Base-by-base conservation (phyloP, 2,329 filamentous ascomycete genomes). In the Xylaria sp. region DNA sequence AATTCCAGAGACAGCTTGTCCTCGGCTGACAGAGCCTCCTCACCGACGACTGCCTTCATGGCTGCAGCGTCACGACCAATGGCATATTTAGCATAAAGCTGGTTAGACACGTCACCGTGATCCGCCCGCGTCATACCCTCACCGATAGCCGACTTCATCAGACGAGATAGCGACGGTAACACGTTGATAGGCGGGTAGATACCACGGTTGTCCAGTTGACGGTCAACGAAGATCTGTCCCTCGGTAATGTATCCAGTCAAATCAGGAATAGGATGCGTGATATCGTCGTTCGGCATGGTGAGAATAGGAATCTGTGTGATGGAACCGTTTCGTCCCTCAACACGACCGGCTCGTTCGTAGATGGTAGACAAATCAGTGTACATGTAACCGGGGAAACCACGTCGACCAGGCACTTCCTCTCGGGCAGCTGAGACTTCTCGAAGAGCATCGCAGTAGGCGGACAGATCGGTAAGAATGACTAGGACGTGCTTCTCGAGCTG, bases 371-470 rank as follows among this genome's bases (percentile, higher is more conserved):
- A 91, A 88, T 99, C 96, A 71, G 95, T 99, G 85, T 99, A 99
- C 95, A 99, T 99, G 87, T 99, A 99, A 92, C 95, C 95, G 57
- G 95, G 95, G 84, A 95, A 99, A 87, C 95, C 95, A 89, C 95
- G 94, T 79, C 95, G 94, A 85, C 95, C 95, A 42, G 95, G 95
- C 45, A 99, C 95, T 89, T 99, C 95, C 86, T 99, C 95, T 83
- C 95, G 89, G 56, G 95, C 95, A 57, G 95, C 94, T 14, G 95
- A 99, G 53, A 99, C 95, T 82, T 99, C 95, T 87, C 95, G 95
- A 69, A 99, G 90, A 69, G 95, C 96, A 79, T 99, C 95, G 79
- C 96, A 99, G 86, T 99, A 99, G 52, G 95, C 93, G 1, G 95
- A 95, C 72, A 99, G 83, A 86, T 99, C 95, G 57, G 96, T 99